phyloP scores from a whole-genome alignment of 2,329 filamentous ascomycete genomes.

The Penicillium brasilianum region DNA sequence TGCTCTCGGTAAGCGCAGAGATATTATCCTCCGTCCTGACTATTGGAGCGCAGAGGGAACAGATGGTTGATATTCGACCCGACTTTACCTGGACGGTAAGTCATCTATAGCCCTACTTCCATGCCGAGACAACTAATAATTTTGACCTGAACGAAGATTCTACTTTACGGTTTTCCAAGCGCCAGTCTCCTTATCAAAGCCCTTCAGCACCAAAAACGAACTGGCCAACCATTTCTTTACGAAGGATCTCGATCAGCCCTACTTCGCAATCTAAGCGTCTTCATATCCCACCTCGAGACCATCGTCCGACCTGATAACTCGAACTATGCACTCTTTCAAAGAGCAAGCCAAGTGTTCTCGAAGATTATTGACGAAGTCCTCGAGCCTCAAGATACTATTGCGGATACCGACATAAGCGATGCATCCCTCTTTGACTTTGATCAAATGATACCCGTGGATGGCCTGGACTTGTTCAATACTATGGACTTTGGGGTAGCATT shows the following conservation, averaged over 20 bases:
- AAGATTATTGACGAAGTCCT: conserved; percentile 36
- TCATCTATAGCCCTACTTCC: too few species aligned
- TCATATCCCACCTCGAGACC: conserved; percentile 47
- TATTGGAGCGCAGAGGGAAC: conserved; percentile 30
- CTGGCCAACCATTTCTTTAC: conserved; percentile 36
- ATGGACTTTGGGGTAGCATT: conserved; percentile 23
- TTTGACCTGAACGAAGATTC: conserved; percentile 17
- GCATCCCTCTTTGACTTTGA: conserved; percentile 13
- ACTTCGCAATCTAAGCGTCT: conserved; percentile 47
- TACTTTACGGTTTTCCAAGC: conserved; percentile 36
- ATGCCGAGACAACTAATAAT: neutral
- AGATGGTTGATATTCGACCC: conserved; percentile 29
- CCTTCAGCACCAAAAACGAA: conserved; percentile 31
- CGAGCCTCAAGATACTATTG: conserved; percentile 18
- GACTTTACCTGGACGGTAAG: conserved; percentile 33
- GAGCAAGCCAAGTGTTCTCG: conserved; percentile 28
- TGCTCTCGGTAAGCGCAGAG: conserved; percentile 30
- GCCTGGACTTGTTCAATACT: conserved; percentile 29
- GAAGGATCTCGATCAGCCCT: conserved; percentile 42
- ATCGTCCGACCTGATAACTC: conserved; percentile 41
- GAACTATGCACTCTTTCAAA: conserved; percentile 31
- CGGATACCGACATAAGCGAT: neutral
- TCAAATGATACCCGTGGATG: conserved; percentile 21
- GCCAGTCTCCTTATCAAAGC: conserved; percentile 35
- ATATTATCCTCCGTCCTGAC: conserved; percentile 33